phyloP scores from a whole-genome alignment of 306 rosid species.

The Luffa acutangula region DNA sequence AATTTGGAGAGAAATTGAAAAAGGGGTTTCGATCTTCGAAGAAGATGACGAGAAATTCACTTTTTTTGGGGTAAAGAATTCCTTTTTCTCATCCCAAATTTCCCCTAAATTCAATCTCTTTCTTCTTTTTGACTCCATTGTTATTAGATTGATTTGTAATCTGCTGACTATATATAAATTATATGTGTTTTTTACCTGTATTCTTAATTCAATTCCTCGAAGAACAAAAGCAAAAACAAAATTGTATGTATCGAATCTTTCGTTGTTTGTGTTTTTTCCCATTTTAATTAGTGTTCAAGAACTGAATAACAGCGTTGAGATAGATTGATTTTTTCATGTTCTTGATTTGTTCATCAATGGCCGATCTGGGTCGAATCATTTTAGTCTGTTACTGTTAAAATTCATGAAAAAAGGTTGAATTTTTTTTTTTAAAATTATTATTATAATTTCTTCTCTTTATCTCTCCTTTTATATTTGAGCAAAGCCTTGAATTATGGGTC shows the following conservation, averaged over 20 bases:
- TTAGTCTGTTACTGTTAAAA: neutral
- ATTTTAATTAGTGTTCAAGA: neutral
- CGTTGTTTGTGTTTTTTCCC: neutral
- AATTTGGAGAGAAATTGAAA: neutral
- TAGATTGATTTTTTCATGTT: neutral
- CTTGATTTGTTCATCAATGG: neutral
- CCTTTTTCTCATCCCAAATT: neutral
- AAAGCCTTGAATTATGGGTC: neutral
- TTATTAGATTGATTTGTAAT: constrained; percentile 9
- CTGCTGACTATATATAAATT: neutral
- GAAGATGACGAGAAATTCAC: neutral
- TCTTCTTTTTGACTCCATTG: neutral
- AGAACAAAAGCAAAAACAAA: neutral
- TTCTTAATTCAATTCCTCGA: neutral
- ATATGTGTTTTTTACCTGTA: neutral
- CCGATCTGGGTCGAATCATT: neutral
- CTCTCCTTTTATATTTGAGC: neutral
- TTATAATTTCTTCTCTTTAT: neutral
- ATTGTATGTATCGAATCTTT: neutral
- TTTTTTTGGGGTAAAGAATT: neutral
- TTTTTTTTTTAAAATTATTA: too few relatives aligned
- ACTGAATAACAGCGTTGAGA: neutral
- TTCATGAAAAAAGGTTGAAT: neutral
- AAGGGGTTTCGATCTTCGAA: constrained; percentile 4
- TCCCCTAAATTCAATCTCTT: neutral